Conservation (phyloP, 139 green algal genomes). For the Ettlia oleoabundans region DNA sequence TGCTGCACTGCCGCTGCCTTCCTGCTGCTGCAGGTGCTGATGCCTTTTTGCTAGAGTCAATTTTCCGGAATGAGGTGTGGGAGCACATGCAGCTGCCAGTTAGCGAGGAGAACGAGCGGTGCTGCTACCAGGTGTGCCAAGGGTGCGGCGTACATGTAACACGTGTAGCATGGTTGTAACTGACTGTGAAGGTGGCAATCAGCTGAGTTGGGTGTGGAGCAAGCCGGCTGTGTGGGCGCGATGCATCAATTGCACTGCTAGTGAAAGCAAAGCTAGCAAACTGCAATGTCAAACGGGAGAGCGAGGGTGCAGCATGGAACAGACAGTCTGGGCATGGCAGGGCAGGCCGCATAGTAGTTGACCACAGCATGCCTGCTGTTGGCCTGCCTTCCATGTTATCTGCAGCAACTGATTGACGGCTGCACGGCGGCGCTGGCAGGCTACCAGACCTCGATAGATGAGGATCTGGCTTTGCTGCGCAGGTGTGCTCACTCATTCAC, state of each 20-base stretch:
- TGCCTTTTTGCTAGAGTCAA: slow-evolving; percentile 89
- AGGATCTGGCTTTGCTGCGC: slow-evolving; percentile 64
- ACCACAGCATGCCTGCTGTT: background rate
- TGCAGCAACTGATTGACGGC: slow-evolving; percentile 63
- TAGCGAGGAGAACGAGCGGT: slow-evolving; percentile 82
- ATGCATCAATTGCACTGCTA: too few relatives aligned
- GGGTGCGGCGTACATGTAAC: too few relatives aligned
- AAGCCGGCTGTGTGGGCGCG: too few relatives aligned
- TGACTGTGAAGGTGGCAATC: too few relatives aligned
- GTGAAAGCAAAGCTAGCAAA: too few relatives aligned
- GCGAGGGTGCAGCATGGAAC: too few relatives aligned
- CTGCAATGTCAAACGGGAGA: too few relatives aligned
- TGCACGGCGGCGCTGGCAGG: slow-evolving; percentile 54
- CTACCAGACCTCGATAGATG: slow-evolving; percentile 68
- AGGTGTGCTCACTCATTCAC: background rate
- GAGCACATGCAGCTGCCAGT: slow-evolving; percentile 79
- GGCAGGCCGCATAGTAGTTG: background rate
- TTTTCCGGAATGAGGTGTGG: slow-evolving; percentile 87
- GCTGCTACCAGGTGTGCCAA: slow-evolving; percentile 76
- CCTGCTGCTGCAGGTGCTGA: slow-evolving; percentile 67
- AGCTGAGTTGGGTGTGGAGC: too few relatives aligned
- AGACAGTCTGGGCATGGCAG: too few relatives aligned
- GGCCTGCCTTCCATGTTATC: background rate
- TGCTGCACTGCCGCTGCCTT: background rate
- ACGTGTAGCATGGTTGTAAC: too few relatives aligned